Conservation (phyloP, 768 basidiomycete species). For the Collybia sp. region DNA sequence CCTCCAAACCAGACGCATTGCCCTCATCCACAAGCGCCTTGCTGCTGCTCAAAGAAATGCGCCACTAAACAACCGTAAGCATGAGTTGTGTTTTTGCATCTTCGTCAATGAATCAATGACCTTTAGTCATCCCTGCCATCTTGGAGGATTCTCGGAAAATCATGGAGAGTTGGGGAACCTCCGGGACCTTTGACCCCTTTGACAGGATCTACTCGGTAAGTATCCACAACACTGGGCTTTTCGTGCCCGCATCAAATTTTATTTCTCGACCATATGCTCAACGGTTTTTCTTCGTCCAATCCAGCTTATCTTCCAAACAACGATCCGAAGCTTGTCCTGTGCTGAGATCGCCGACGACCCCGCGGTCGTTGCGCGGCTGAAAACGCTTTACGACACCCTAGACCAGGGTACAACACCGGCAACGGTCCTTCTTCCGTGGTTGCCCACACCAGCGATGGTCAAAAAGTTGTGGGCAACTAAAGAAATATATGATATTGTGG, state of each 20-base stretch:
- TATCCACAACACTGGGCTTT: constrained; percentile 3
- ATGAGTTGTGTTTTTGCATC: constrained; percentile 6
- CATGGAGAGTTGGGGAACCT: constrained; percentile 62
- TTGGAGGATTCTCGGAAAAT: constrained; percentile 57
- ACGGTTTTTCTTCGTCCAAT: too few relatives aligned
- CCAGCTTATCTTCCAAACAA: constrained; percentile 71
- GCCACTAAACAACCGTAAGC: constrained; percentile 56
- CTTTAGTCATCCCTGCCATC: constrained; percentile 58
- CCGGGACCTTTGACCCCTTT: constrained; percentile 69
- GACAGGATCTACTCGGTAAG: constrained; percentile 63
- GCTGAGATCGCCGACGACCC: constrained; percentile 69
- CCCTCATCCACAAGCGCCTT: constrained; percentile 70
- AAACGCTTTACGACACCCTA: constrained; percentile 60
- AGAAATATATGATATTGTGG: constrained; percentile 68
- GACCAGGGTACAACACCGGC: constrained; percentile 70
- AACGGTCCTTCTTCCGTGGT: constrained; percentile 71
- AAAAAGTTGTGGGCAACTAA: constrained; percentile 70
- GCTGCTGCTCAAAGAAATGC: constrained; percentile 58
- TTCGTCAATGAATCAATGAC: constrained; percentile 5
- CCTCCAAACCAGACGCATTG: constrained; percentile 55
- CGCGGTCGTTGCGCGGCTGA: constrained; percentile 54
- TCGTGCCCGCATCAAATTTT: constrained; percentile 3
- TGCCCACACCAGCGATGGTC: constrained; percentile 70
- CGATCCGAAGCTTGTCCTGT: constrained; percentile 62
- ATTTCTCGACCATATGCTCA: not conserved